Conservation (phyloP, 2,329 filamentous ascomycete species). For the Thelonectria rubi region DNA sequence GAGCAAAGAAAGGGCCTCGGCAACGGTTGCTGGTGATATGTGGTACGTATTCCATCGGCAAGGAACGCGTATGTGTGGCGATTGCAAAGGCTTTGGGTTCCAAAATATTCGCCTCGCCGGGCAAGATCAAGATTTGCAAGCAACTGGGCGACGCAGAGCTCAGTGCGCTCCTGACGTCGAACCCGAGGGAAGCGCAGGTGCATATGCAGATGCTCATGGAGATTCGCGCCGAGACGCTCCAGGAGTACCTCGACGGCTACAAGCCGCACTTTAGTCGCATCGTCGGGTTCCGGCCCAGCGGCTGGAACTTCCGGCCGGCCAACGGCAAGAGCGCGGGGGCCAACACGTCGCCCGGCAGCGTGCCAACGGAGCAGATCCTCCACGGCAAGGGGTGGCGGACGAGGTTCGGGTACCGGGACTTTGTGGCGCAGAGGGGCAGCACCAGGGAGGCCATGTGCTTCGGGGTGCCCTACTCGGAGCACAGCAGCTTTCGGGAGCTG, state of each 20-base stretch:
- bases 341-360: conserved; percentile 58
- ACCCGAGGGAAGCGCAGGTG: conserved; percentile 88
- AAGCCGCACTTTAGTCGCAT: conserved; percentile 85
- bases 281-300: conserved; percentile 90
- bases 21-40: conserved; percentile 87
- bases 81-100: conserved; percentile 86
- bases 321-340: conserved; percentile 63
- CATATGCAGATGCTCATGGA: conserved; percentile 98
- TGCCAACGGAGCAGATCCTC: conserved; percentile 61
- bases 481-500: conserved; percentile 92
- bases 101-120: conserved; percentile 87
- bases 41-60: conserved; percentile 97
- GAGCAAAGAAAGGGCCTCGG: conserved; percentile 39
- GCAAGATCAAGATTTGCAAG: conserved; percentile 84
- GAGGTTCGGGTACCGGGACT: conserved; percentile 74
- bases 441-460: conserved; percentile 86
- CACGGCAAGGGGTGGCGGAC: conserved; percentile 77
- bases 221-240: conserved; percentile 88
- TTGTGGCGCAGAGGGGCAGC: conserved; percentile 84
- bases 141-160: conserved; percentile 89
- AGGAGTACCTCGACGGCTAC: conserved; percentile 85
- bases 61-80: conserved; percentile 93
- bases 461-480: conserved; percentile 94
- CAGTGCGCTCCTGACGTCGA: conserved; percentile 75
- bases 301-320: conserved; percentile 89